A percentile compares a stretch with the other conserved stretches of the same genome.
These are phyloP conservation scores for Trichophyton benhamiae DNA, from an alignment of 2,329 filamentous ascomycete species.

Conservation along the genomic window DNA sequence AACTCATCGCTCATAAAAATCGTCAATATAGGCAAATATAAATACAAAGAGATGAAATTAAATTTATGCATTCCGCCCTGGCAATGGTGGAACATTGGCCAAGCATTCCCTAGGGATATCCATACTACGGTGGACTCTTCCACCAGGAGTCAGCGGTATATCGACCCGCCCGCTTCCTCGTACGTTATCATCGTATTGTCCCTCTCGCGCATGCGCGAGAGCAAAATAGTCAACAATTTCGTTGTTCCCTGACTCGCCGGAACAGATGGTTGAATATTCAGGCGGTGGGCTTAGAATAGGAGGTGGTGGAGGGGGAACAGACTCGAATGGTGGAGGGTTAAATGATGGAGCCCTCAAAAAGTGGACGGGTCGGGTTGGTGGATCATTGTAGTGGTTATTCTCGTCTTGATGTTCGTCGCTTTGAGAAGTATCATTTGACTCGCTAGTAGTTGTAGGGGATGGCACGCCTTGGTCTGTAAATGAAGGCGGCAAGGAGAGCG, in stretches of 20 bases:
- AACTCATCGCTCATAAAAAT: not conserved
- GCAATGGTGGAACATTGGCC: not conserved
- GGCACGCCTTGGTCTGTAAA: not conserved
- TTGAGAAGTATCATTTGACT: conserved; percentile 19
- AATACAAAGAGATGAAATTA: not conserved
- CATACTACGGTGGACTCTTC: conserved; percentile 51
- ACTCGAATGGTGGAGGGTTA: conserved; percentile 77
- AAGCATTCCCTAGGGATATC: conserved; percentile 49
- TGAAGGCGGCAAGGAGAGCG: conserved; percentile 7
- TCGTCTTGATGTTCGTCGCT: conserved; percentile 35
- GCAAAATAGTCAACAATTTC: conserved; percentile 75
- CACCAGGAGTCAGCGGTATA: conserved; percentile 51
- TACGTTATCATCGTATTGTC: conserved; percentile 38
- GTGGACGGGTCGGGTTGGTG: conserved; percentile 57
- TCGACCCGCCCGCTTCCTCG: conserved; percentile 35
- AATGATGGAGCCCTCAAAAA: conserved; percentile 72
- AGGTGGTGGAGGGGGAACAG: conserved; percentile 58
- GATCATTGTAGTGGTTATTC: conserved; percentile 34
- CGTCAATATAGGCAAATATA: not conserved
- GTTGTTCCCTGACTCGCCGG: conserved; percentile 28
- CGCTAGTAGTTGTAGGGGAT: not conserved
- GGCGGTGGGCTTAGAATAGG: conserved; percentile 70
- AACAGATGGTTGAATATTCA: conserved; percentile 63
- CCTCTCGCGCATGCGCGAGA: conserved; percentile 47
- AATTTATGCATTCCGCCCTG: not conserved